Base-by-base conservation (phyloP, 2,329 filamentous ascomycete species). In the Coniochaeta sp. region DNA sequence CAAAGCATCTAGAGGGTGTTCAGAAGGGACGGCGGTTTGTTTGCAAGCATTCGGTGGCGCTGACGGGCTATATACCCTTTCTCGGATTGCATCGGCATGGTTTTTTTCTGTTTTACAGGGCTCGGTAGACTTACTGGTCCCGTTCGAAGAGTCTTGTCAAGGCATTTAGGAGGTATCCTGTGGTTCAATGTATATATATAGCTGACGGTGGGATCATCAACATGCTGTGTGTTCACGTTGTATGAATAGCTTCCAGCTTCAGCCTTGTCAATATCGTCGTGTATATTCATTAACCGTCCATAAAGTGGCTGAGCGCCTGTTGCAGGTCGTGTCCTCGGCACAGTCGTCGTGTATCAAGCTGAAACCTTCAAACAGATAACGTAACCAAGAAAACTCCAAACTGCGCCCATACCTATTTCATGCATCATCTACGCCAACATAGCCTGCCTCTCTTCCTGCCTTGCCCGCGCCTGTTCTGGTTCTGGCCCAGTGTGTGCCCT, bases 401-500 rank as follows among this genome's bases (percentile, higher is more conserved):
- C 18, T 24, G 22, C 38, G 38, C 16, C 48, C 32, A 48, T 31
- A 52, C 16, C 49, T 35, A 54, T 50, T n/a, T 12, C 20, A 42
- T 42, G 20, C 38, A 14, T 2, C 22, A 14, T 13, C 38, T 42
- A 58, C 45, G 54, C 63, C 52, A 64, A 53, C 60, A 66, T 61
- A 5, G 62, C 62, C 52, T 65, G 55, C 46, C 58, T 56, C 54
- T 60, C 59, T 53, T 52, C 52, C 49, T 61, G 58, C 45, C 52
- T 50, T 28, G 55, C 50, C 35, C 49, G 32, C 13, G 48, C 52
- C 28, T 51, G 55, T 48, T 53, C 50, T 50, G 48, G 31, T 47
- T 50, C 50, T 7, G 42, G 24, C 9, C 27, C 26, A 8, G 31
- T 31, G 13, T 56, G 56, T 14, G 52, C 50, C 26, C 26, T 30